These are phyloP conservation scores for Zelopaecilomyces penicillatus DNA, from an alignment of 2,329 filamentous ascomycete genomes.

Conservation along the genomic window DNA sequence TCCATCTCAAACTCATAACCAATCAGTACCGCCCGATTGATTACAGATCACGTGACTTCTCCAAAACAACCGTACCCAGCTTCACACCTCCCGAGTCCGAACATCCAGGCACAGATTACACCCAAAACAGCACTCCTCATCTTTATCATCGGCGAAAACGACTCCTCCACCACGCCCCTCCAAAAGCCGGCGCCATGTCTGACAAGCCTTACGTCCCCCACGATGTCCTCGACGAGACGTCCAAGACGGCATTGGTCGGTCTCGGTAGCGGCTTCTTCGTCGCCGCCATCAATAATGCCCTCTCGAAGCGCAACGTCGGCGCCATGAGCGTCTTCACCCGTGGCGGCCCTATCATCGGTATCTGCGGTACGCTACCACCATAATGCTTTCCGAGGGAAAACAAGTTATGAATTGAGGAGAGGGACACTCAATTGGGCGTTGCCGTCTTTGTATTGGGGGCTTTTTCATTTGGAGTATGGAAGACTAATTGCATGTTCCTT, in stretches of 20 bases:
- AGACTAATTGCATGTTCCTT: background rate
- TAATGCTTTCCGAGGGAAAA: background rate
- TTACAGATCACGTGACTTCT: conserved; percentile 27
- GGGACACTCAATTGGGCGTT: background rate
- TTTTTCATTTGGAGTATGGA: too few species aligned
- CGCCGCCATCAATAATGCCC: conserved; percentile 77
- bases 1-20: conserved; percentile 9
- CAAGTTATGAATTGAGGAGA: too few species aligned
- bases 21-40: conserved; percentile 27
- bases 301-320: conserved; percentile 74
- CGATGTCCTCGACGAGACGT: conserved; percentile 62
- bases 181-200: conserved; percentile 16
- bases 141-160: background rate
- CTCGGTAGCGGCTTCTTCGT: conserved; percentile 61
- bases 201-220: conserved; percentile 53
- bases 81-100: conserved; percentile 2
- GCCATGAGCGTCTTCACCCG: conserved; percentile 72
- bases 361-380: conserved; percentile 22
- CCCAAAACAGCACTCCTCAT: conserved; percentile 18
- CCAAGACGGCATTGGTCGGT: conserved; percentile 57
- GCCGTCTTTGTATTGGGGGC: too few species aligned
- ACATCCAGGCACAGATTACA: conserved; percentile 7
- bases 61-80: background rate
- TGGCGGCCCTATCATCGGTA: conserved; percentile 63
- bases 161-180: conserved; percentile 4